Conservation (phyloP, 2,329 filamentous ascomycete species). For the Trichoderma asperellum region DNA sequence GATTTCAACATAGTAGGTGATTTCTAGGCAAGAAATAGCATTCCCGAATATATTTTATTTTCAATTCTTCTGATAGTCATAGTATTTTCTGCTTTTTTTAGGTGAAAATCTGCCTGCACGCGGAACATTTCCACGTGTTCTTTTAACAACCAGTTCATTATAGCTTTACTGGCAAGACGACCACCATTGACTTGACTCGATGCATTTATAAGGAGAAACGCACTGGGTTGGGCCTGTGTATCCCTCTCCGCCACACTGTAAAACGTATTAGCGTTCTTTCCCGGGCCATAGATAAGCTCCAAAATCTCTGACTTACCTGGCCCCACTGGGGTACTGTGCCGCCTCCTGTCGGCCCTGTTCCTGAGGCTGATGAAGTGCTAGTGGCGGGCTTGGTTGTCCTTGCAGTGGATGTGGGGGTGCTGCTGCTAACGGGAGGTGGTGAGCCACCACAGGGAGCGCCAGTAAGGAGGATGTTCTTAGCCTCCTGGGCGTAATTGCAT, state of each 20-base stretch:
- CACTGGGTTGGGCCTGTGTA: not conserved
- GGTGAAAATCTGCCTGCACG: not conserved
- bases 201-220: not conserved
- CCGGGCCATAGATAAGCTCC: not conserved
- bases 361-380: not conserved
- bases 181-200: not conserved
- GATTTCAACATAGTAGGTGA: not conserved
- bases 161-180: not conserved
- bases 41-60: not conserved
- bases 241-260: not conserved
- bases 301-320: not conserved
- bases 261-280: not conserved
- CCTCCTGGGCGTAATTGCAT: constrained; percentile 13
- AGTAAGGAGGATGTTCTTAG: constrained; percentile 9
- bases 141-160: not conserved
- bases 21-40: not conserved
- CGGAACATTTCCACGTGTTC: not conserved
- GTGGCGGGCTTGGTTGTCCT: not conserved
- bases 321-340: not conserved
- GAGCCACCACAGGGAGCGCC: constrained; percentile 3
- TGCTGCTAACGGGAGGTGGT: not conserved
- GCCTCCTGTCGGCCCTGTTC: not conserved
- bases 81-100: not conserved
- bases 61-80: not conserved
- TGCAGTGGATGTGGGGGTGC: not conserved